These are phyloP conservation scores for Trichosporon sp. DNA, from an alignment of 1,284 basidiomycete species.

Conservation along the genomic window DNA sequence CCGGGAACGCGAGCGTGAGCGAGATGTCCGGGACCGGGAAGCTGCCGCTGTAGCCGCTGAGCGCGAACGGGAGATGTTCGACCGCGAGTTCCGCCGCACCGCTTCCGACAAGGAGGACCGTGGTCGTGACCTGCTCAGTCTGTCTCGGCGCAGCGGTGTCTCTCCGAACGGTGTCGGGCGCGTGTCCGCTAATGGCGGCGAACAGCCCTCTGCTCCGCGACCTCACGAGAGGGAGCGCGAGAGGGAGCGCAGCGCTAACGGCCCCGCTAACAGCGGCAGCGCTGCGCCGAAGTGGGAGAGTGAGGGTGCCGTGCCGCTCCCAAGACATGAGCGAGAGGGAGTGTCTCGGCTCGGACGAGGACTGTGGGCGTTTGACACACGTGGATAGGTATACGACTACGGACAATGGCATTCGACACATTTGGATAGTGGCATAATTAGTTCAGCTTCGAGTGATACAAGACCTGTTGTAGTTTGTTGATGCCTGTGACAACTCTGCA, in stretches of 20 bases:
- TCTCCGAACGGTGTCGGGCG: neutral
- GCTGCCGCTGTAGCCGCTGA: neutral
- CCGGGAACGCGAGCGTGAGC: constrained; percentile 14
- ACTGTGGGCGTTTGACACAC: constrained; percentile 33
- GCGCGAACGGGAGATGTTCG: constrained; percentile 8
- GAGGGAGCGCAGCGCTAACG: neutral
- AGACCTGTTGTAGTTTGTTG: constrained; percentile 4
- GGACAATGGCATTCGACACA: neutral
- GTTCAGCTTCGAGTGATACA: neutral
- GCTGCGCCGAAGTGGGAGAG: constrained; percentile 1
- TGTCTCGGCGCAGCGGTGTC: neutral
- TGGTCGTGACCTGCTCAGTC: neutral
- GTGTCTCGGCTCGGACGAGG: constrained; percentile 27
- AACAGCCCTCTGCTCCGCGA: neutral
- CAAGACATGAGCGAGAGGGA: constrained; percentile 21
- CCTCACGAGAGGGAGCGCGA: constrained; percentile 2
- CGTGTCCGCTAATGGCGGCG: neutral
- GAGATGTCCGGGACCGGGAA: constrained; percentile 14
- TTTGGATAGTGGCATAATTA: neutral
- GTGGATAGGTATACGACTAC: neutral
- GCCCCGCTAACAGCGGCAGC: neutral
- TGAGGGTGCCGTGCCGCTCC: constrained; percentile 17
- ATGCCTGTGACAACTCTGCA: neutral
- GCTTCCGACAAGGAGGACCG: neutral
- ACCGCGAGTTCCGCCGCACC: constrained; percentile 6